These are phyloP conservation scores for Leccinum subatratum DNA, from an alignment of 1,284 basidiomycete species.

Conservation along the genomic window DNA sequence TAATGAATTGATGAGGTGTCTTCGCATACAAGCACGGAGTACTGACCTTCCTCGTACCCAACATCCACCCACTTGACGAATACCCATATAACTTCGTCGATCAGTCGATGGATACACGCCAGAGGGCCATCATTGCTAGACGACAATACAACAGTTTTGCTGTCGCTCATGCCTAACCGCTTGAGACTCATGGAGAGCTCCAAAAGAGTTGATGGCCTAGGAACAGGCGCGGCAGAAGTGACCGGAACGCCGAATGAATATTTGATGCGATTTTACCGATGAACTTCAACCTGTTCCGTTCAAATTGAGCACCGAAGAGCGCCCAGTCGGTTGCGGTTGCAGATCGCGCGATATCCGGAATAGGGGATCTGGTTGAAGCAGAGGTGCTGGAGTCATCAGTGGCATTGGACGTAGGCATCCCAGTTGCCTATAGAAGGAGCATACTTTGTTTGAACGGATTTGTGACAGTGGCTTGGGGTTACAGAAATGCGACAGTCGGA, in stretches of 20 bases:
- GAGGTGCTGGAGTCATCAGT: slow-evolving; percentile 34
- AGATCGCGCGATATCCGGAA: slow-evolving; percentile 15
- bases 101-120: slow-evolving; percentile 13
- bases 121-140: no score
- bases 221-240: slow-evolving; percentile 62
- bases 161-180: slow-evolving; percentile 20
- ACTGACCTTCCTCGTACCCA: slow-evolving; percentile 80
- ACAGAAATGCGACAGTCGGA: no score
- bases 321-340: slow-evolving; percentile 9
- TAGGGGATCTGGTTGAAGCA: slow-evolving; percentile 10
- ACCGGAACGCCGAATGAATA: slow-evolving; percentile 88
- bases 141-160: slow-evolving; percentile 8
- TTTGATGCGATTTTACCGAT: slow-evolving; percentile 78
- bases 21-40: background rate
- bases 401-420: slow-evolving; percentile 45
- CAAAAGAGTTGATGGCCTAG: slow-evolving; percentile 77
- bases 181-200: slow-evolving; percentile 63
- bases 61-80: slow-evolving; percentile 90
- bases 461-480: no score
- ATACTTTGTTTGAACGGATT: no score
- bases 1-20: slow-evolving; percentile 6
- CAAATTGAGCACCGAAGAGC: slow-evolving; percentile 10
- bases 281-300: slow-evolving; percentile 17
- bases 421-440: no score
- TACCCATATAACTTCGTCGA: slow-evolving; percentile 64